phyloP scores from a whole-genome alignment of 192 early-diverging fungal species.

The Backusella liffmaniae region DNA sequence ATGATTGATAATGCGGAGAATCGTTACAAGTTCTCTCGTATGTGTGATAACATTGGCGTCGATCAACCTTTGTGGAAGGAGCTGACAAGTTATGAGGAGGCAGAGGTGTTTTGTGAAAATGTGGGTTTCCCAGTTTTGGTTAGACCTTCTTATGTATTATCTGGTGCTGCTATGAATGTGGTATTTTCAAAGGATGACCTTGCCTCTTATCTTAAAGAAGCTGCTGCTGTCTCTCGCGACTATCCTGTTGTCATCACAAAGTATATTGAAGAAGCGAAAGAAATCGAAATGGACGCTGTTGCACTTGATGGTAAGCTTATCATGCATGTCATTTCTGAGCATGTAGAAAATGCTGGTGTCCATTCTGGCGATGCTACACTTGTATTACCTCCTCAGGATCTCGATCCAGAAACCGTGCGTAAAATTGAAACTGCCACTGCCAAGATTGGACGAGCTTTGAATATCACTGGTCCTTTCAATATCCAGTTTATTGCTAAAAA shows the following conservation, averaged over 20 bases:
- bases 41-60: conserved; percentile 94
- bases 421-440: conserved; percentile 91
- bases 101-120: conserved; percentile 79
- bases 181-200: conserved; percentile 85
- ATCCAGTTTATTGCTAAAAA: conserved; percentile 99
- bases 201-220: conserved; percentile 82
- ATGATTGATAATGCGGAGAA: conserved; percentile 98
- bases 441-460: conserved; percentile 89
- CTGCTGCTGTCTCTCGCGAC: conserved; percentile 89
- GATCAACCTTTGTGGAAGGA: conserved; percentile 99
- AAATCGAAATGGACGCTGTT: conserved; percentile 99
- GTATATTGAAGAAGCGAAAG: conserved; percentile 98
- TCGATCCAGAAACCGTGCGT: conserved; percentile 90
- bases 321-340: conserved; percentile 95
- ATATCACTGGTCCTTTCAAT: conserved; percentile 97
- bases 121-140: conserved; percentile 97
- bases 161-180: conserved; percentile 99
- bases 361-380: conserved; percentile 99
- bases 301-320: conserved; percentile 89
- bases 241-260: conserved; percentile 97
- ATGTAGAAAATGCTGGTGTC: conserved; percentile 98
- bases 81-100: conserved; percentile 85
- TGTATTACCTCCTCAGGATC: conserved; percentile 91
- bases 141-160: conserved; percentile 96
- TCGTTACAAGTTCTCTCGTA: conserved; percentile 97